Evolutionary conservation across 1,139 yeast genomes (phyloP), one percentile per base, ranked within the genome.

Genomic region (Ogataea hybrid): DNA sequence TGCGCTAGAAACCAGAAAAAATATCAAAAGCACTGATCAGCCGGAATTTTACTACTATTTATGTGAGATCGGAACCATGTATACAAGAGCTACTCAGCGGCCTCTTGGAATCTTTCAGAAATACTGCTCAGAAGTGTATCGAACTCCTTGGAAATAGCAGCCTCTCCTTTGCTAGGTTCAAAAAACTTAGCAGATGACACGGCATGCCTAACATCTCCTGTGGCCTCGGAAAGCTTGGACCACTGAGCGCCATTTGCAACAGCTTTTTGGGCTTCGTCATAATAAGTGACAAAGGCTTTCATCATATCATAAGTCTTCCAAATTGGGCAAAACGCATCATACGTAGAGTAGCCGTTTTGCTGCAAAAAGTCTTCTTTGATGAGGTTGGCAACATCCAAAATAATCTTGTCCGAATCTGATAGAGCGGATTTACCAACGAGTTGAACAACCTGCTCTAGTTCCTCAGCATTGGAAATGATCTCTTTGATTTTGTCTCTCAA

Each of bases 281-380:
- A 81, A 70, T 92, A 92, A 32, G 89, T 69, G 50, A 89, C 81
- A 60, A 92, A 92, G 17, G 92, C 84, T 69, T 86, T 88, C 97
- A 92, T 89, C 98, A 92, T 92, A 65, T 88, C 95, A 59, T 79
- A 84, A 44, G 99, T 92, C 77, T 92, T 92, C 98, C 98, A 92
- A 62, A 92, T 86, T 57, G 99, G 99, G 72, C 99, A 92, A 84
- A 89, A 92, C 39, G 95, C 96, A 70, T 92, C 99, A 65, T 94
- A 92, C 41, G 95, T 73, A 32, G 97, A 92, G 71, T 94, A 92
- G 71, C 99, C 99, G 68, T 92, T 92, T 73, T 92, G 99, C 73
- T 92, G 99, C 65, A 92, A 77, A 81, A 92, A 92, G 70, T 92
- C 98, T 70, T 92, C 98, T 71, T 92, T 92, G 67, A 92, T 81